Evolutionary conservation across 129 eudicot species (phyloP).

Genomic region (Centella asiatica): DNA sequence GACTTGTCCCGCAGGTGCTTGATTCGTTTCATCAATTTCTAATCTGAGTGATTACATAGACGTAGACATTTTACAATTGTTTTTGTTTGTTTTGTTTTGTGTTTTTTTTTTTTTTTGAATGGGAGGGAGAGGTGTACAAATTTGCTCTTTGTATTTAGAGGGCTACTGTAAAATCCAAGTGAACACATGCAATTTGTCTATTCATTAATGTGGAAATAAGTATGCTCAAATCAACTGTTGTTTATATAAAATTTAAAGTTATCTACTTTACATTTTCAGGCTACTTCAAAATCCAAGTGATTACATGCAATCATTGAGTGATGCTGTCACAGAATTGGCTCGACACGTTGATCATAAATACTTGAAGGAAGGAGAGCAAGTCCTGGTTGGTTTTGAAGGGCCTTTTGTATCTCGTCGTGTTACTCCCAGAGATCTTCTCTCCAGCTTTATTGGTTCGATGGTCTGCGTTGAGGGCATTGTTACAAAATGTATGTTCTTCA

Average conservation of each 20-base stretch:
- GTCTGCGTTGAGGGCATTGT: slow-evolving; percentile 94
- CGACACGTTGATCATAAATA: slow-evolving; percentile 64
- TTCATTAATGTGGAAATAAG: too few relatives aligned
- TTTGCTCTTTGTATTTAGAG: too few relatives aligned
- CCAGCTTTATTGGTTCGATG: slow-evolving; percentile 87
- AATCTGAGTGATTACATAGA: too few relatives aligned
- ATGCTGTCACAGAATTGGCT: slow-evolving; percentile 67
- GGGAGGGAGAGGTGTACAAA: too few relatives aligned
- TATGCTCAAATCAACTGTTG: too few relatives aligned
- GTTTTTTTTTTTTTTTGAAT: too few relatives aligned
- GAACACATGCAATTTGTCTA: neutral
- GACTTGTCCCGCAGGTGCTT: slow-evolving; percentile 85
- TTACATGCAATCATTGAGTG: slow-evolving; percentile 72
- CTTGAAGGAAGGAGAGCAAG: slow-evolving; percentile 89
- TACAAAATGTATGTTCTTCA: slow-evolving; percentile 56
- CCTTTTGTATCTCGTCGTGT: slow-evolving; percentile 95
- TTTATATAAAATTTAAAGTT: too few relatives aligned
- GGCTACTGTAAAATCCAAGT: neutral
- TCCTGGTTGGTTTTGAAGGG: slow-evolving; percentile 82
- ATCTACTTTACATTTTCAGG: slow-evolving; percentile 29
- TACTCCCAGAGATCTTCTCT: slow-evolving; percentile 87
- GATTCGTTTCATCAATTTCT: too few relatives aligned
- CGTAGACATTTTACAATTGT: too few relatives aligned
- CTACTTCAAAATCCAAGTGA: slow-evolving; percentile 68
- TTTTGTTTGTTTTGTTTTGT: too few relatives aligned